Evolutionary conservation across 2,329 filamentous ascomycete genomes (phyloP).

Genomic region (Chaetomiaceae sp.): DNA sequence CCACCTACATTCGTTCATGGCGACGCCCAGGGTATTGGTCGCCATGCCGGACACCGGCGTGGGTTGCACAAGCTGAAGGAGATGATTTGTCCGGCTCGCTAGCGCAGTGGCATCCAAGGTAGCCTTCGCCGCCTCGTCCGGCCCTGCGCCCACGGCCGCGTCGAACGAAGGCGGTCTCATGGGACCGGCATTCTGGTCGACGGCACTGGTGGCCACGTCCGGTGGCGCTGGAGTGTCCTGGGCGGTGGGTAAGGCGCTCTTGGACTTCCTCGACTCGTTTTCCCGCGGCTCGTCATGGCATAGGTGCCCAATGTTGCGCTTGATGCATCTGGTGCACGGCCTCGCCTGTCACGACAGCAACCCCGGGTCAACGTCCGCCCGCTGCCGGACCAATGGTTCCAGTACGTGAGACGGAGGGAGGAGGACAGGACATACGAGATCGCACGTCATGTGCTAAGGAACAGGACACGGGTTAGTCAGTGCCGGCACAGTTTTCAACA

Average conservation of each 20-base stretch:
- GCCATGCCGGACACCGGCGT: conserved; percentile 62
- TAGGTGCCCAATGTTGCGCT: conserved; percentile 95
- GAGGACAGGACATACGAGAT: conserved; percentile 61
- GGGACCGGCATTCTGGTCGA: conserved; percentile 47
- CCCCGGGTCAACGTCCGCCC: conserved; percentile 28
- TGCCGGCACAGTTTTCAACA: no score
- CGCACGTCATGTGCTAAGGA: conserved; percentile 80
- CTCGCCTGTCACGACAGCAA: conserved; percentile 56
- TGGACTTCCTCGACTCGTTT: conserved; percentile 70
- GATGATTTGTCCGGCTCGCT: conserved; percentile 43
- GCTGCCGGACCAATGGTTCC: conserved; percentile 16
- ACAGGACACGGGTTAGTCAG: conserved; percentile 42
- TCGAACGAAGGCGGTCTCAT: conserved; percentile 50
- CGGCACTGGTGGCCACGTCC: conserved; percentile 49
- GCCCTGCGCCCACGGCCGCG: conserved; percentile 28
- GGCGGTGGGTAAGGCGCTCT: conserved; percentile 52
- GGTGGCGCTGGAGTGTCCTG: conserved; percentile 56
- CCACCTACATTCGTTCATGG: conserved; percentile 68
- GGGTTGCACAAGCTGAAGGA: conserved; percentile 66
- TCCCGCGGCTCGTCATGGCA: conserved; percentile 98
- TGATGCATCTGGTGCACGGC: conserved; percentile 95
- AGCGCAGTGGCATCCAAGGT: conserved; percentile 40
- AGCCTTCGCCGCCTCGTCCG: conserved; percentile 37
- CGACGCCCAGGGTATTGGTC: conserved; percentile 51
- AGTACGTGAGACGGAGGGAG: conserved; percentile 17